Evolutionary conservation across 345 rosid species (phyloP), one percentile per base, ranked within the genome.

Genomic region (Linum usitatissimum): DNA sequence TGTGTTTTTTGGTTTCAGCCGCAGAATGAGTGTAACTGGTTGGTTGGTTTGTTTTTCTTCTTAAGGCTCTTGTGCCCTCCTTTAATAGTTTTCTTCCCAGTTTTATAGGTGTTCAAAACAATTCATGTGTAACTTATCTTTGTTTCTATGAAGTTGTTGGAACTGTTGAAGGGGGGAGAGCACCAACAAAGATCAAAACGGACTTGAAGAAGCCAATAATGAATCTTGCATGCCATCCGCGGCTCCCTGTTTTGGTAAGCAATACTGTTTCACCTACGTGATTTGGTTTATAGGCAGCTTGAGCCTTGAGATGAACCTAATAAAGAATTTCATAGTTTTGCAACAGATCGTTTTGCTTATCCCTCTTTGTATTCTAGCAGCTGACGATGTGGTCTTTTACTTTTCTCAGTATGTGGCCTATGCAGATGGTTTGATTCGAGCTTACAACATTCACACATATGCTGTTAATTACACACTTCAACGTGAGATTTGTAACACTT

Each of bases 11-110:
- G 97, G 97, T 72, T 93, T 90, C 73, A 94, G 82, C 30, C 75
- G 80, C 65, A 79, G 94, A 77, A 87, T 93, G 97, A 93, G 94
- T 71, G 99, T 93, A 17, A 87, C 99, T 73, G 96, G 98, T 92
- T 65, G 8, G 74, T 67, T 70, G 58, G n/a, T 68, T 64, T 15
- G 18, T 30, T 38, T 40, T 18, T 56, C 61, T 18, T 18, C 42
- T 45, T 45, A 45, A 45, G 51, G 57, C 57, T 55, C 21, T 12
- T 6, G 53, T 40, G 53, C 36, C 21, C 13, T 59, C 13, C 45
- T 30, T 30, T 12, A 1, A 18, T 55, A 20, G 9, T 55, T 23
- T 39, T 49, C 57, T 15, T 39, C 53, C 12, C 5, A 60, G 10
- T 15, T 51, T 13, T 30, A 8, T 15, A 7, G 9, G 38, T 34